Evolutionary conservation across 345 rosid species (phyloP).

Genomic region (Arabis alpina): DNA sequence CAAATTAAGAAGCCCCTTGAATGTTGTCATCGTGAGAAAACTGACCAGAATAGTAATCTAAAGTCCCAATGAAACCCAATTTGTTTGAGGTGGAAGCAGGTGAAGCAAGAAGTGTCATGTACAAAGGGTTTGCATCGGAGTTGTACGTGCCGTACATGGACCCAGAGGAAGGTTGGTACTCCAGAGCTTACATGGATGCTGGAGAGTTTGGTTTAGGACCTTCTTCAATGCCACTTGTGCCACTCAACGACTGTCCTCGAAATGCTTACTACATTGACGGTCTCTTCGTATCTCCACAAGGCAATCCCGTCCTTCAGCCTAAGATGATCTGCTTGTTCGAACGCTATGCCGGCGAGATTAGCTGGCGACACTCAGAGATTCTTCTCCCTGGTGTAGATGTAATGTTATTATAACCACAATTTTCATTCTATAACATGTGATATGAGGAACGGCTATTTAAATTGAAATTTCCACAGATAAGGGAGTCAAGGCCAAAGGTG

Average conservation of each 20-base stretch:
- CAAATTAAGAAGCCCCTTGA: not conserved
- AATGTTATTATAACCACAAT: too few species aligned
- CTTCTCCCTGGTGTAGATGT: constrained; percentile 71
- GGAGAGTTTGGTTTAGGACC: constrained; percentile 95
- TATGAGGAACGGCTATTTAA: too few species aligned
- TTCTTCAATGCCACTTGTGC: constrained; percentile 81
- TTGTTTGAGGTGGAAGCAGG: constrained; percentile 33
- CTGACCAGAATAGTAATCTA: too few species aligned
- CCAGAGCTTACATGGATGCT: constrained; percentile 87
- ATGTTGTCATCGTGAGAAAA: not conserved
- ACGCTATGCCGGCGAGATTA: constrained; percentile 81
- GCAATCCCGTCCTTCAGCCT: constrained; percentile 69
- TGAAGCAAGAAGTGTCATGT: constrained; percentile 69
- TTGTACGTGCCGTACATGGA: constrained; percentile 93
- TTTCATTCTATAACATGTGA: too few species aligned
- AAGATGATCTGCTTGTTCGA: constrained; percentile 82
- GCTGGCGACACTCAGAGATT: constrained; percentile 85
- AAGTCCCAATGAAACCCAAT: not conserved
- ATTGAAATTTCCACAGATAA: constrained; percentile 53
- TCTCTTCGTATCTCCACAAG: constrained; percentile 70
- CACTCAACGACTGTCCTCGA: constrained; percentile 85
- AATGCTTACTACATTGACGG: constrained; percentile 86
- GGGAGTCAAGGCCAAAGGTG: constrained; percentile 85
- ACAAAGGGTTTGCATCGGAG: constrained; percentile 76
- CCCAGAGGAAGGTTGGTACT: constrained; percentile 88